Conservation (phyloP, 345 rosid genomes). For the Eucalyptus guilfoylei region DNA sequence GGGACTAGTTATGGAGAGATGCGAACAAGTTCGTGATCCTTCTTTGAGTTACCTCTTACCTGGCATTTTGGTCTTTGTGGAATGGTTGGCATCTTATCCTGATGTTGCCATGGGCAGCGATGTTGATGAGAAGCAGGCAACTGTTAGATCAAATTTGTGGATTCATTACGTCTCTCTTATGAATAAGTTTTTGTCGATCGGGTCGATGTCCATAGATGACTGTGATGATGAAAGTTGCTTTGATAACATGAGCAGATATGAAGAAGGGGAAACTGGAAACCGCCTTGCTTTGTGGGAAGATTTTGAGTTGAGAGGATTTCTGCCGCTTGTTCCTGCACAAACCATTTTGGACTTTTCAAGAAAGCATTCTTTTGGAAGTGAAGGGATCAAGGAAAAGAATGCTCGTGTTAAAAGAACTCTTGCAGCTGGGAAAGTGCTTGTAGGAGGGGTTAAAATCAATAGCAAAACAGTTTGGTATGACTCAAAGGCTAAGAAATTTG, state of each 20-base stretch:
- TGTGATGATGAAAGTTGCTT: constrained; percentile 81
- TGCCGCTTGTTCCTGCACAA: constrained; percentile 83
- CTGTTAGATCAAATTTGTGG: constrained; percentile 61
- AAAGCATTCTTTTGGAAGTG: constrained; percentile 49
- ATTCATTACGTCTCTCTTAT: constrained; percentile 43
- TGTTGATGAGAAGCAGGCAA: constrained; percentile 55
- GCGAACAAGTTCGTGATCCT: constrained; percentile 51
- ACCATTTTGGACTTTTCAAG: constrained; percentile 80
- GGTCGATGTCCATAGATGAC: constrained; percentile 43
- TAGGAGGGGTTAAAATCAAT: constrained; percentile 47
- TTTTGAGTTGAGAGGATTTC: constrained; percentile 83
- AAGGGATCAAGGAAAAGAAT: constrained; percentile 53
- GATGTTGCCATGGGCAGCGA: constrained; percentile 58
- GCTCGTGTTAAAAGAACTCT: constrained; percentile 68
- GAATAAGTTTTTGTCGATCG: constrained; percentile 46
- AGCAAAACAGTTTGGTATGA: constrained; percentile 52
- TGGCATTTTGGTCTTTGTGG: constrained; percentile 72
- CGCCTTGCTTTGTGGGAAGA: constrained; percentile 92
- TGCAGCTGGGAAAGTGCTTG: constrained; percentile 79
- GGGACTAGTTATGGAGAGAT: constrained; percentile 46
- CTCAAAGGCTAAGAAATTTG: constrained; percentile 56
- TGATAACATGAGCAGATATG: constrained; percentile 77
- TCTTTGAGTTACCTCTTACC: constrained; percentile 73
- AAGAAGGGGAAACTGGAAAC: constrained; percentile 88
- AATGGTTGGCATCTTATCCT: constrained; percentile 93